Evolutionary conservation across 2,329 filamentous ascomycete genomes (phyloP), one percentile per base, ranked within the genome.

Genomic region (Onygenales sp.): DNA sequence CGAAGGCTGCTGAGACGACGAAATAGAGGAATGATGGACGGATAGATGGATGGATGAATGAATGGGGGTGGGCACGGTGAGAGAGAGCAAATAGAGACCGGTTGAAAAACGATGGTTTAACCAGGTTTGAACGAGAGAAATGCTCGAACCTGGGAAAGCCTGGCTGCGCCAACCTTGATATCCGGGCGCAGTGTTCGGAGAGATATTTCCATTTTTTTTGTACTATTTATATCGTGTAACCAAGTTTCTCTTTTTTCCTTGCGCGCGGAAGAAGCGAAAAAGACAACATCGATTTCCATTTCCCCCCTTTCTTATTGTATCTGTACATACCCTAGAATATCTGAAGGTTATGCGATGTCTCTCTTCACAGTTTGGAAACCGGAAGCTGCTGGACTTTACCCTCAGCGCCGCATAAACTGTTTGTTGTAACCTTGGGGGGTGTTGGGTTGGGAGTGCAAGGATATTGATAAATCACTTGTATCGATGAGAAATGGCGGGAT

Each of bases 1-100:
- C 81, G 64, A 74, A 89, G 63, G 71, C 72, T 51, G 73, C 70
- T 50, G 75, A 77, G 61, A 58, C 52, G 38, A 36, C 54, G 45
- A 61, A 62, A 61, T 69, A 67, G 60, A 64, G 51, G 43, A 42
- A 54, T 46, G 21, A 27, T 59, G 54, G 53, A 62, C 56, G 52
- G 53, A 58, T 59, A 54, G 61, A 57, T 55, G 61, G 60, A 60
- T 62, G 63, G 63, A 63, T 27, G 35, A 21, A 31, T 21, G 11
- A 36, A 31, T 36, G 14, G 14, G 17, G 17, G 2, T 14, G 21
- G 35, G 9, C 39, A 39, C 17, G 35, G 35, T 41, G 35, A 31
- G 14, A 39, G 43, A 31, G 38, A 31, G 10, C n/a, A 11, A 14
- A 10, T 47, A 32, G 10, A 33, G 32, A 21, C 35, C 32, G 14